These are phyloP conservation scores for Chaetomium olivaceum DNA, from an alignment of 2,329 filamentous ascomycete species.

Conservation along the genomic window DNA sequence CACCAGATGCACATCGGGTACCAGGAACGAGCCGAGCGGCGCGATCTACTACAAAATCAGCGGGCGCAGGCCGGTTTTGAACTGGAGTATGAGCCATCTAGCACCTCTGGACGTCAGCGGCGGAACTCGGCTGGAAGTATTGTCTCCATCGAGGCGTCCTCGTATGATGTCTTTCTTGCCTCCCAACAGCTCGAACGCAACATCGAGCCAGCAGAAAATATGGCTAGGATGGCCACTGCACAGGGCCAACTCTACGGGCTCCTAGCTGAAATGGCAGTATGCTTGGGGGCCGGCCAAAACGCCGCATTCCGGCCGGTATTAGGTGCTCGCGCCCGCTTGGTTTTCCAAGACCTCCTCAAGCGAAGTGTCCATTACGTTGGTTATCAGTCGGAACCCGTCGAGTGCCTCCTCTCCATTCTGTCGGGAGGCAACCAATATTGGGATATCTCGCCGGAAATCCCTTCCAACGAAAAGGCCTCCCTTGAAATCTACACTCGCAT, in stretches of 20 bases:
- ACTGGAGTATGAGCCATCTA: slow-evolving; percentile 42
- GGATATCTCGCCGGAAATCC: slow-evolving; percentile 48
- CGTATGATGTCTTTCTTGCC: slow-evolving; percentile 59
- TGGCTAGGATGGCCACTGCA: slow-evolving; percentile 52
- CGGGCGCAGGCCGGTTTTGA: slow-evolving; percentile 60
- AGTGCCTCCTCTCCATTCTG: slow-evolving; percentile 65
- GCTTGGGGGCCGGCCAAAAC: slow-evolving; percentile 47
- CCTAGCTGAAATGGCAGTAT: slow-evolving; percentile 51
- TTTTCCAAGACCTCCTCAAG: slow-evolving; percentile 70
- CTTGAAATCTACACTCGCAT: slow-evolving; percentile 45
- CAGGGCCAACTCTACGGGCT: slow-evolving; percentile 56
- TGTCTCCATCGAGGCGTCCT: slow-evolving; percentile 60
- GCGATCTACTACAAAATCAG: slow-evolving; percentile 59
- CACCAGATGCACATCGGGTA: slow-evolving; percentile 67
- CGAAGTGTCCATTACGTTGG: slow-evolving; percentile 65
- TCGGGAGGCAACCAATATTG: slow-evolving; percentile 55
- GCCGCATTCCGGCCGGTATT: slow-evolving; percentile 57
- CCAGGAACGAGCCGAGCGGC: slow-evolving; percentile 60
- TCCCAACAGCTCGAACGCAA: slow-evolving; percentile 53
- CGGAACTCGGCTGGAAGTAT: slow-evolving; percentile 64
- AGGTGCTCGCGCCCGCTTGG: slow-evolving; percentile 61
- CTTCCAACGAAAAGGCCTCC: slow-evolving; percentile 41
- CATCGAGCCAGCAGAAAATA: slow-evolving; percentile 51
- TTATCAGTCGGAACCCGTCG: slow-evolving; percentile 72
- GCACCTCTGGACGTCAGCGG: slow-evolving; percentile 42